Evolutionary conservation across 768 basidiomycete genomes (phyloP).

Genomic region (Panus rudis): DNA sequence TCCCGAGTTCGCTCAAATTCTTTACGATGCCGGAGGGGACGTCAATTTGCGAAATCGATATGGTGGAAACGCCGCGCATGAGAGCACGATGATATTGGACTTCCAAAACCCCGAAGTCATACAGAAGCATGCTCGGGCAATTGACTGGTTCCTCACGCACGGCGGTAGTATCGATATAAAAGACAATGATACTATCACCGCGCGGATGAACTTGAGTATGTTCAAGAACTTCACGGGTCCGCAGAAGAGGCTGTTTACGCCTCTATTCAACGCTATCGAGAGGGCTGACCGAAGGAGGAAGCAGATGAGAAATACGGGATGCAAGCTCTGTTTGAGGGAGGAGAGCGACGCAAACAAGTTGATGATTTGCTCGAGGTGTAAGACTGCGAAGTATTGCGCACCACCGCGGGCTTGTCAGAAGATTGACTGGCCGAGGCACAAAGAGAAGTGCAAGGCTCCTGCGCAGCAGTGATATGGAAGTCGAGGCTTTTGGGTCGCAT

Average conservation of each 20-base stretch:
- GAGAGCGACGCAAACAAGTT: constrained; percentile 18
- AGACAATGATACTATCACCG: constrained; percentile 31
- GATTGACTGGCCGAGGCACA: constrained; percentile 35
- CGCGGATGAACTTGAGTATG: constrained; percentile 17
- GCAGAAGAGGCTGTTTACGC: constrained; percentile 1
- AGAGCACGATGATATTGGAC: constrained; percentile 28
- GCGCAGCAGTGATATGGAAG: no score
- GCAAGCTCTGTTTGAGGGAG: constrained; percentile 31
- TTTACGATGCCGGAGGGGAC: constrained; percentile 36
- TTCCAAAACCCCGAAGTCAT: constrained; percentile 14
- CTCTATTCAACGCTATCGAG: constrained; percentile 15
- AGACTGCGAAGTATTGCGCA: constrained; percentile 28
- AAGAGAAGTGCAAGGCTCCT: constrained; percentile 21
- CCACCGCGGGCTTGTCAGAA: constrained; percentile 30
- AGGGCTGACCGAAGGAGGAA: constrained; percentile 28
- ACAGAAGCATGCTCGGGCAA: constrained; percentile 19
- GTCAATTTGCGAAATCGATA: constrained; percentile 35
- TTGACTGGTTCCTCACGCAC: constrained; percentile 35
- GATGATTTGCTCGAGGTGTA: constrained; percentile 29
- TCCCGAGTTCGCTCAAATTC: constrained; percentile 34
- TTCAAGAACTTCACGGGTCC: not conserved
- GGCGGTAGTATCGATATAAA: constrained; percentile 31
- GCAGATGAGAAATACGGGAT: constrained; percentile 21
- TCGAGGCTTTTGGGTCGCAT: no score
- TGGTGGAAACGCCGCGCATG: constrained; percentile 33